Evolutionary conservation across 2,329 filamentous ascomycete species (phyloP), one percentile per base, ranked within the genome.

Genomic region (Pezicula carpinea): DNA sequence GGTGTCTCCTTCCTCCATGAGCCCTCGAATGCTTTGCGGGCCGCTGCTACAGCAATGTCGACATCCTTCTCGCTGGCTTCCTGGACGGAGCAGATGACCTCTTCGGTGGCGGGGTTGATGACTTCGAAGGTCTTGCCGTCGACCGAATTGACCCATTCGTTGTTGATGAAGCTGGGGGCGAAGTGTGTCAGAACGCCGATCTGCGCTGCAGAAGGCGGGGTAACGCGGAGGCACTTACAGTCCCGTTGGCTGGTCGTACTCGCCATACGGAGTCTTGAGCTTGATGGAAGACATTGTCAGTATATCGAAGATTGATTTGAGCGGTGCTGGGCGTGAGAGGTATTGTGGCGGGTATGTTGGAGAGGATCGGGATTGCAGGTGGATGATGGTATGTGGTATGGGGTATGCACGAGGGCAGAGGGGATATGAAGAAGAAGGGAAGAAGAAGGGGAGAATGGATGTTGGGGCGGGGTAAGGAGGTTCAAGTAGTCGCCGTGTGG

Each of bases 61-160:
- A 84, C 74, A 72, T 93, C 89, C 76, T 95, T 90, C 76, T 95
- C 89, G 55, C 85, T 87, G 64, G 85, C 91, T 73, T 95, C 90
- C 65, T 81, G 74, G 59, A 96, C 87, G 46, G 83, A 83, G 75
- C 76, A 80, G 74, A 95, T 95, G 63, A 89, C 81, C 69, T 90
- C 83, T 70, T 96, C 91, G 56, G 81, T 89, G 55, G 85, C 64
- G 50, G 90, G 90, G 79, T 95, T 95, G 77, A 93, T 85, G 68
- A 90, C 87, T 72, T 96, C 89, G 64, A 96, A 93, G 58, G 85
- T 90, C 79, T 89, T 85, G 73, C 90, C 90, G 60, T 95, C 88
- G 54, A 86, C 83, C 66, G 82, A 77, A 69, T 86, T 82, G 55
- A 95, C 81, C 73, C 85, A 96, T 71, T 96, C 86, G 69, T 92